Base-by-base conservation (phyloP, 345 rosid species). In the Hibiscus mutabilis region DNA sequence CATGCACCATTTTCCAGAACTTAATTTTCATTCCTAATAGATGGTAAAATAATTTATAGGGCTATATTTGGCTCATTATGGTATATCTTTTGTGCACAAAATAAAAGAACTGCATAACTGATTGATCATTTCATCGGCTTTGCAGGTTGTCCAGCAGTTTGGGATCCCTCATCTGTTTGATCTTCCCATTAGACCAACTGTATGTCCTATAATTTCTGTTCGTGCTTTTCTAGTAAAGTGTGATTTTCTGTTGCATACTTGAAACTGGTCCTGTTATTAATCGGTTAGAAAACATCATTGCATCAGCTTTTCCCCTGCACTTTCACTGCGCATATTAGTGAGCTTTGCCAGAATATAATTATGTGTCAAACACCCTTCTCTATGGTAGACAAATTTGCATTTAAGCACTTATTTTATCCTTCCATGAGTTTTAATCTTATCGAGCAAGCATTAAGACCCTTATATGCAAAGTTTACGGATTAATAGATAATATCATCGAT, bases 81-180 rank as follows among this genome's bases (percentile, higher is more conserved):
- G 6, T 73, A 53, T 13, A 65, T 44, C 18, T 29, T 67, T 18
- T 76, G 27, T 42, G 64, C 24, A 31, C 12, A 33, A 44, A 47
- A 6, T 35, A 35, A 60, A n/a, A 52, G 5, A 53, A 56, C 13
- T 19, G 31, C 15, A 37, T 24, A 66, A 71, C 21, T 71, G 64
- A 76, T 31, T 31, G 6, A 5, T 47, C 44, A 63, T 46, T 15
- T 40, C 5, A 35, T 72, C 53, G 59, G 49, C 5, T 79, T 77
- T 81, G 73, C 85, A 94, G 98, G 97, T 94, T 71, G 96, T 94
- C 71, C 73, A 89, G 86, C 96, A 94, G 83, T 94, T 94, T 68
- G 98, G 98, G 69, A 94, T 94, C 71, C 97, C 98, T 84, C 91
- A 91, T 83, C 88, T 94, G 44, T 94, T 94, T 78, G 97, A 94